These are phyloP conservation scores for Lactifluus pinguis DNA, from an alignment of 768 basidiomycete species.

Conservation along the genomic window DNA sequence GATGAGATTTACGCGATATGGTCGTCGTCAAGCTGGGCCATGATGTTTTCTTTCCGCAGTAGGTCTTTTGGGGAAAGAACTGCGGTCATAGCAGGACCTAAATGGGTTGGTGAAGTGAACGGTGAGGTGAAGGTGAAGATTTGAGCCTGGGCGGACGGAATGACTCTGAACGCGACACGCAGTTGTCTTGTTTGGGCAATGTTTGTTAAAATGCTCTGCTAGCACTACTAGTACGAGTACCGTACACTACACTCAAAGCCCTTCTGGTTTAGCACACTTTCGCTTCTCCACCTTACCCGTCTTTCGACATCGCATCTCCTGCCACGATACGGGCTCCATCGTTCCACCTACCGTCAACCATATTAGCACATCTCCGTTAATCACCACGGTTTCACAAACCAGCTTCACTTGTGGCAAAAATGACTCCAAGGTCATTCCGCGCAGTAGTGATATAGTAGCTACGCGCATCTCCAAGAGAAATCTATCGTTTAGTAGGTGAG, in stretches of 20 bases:
- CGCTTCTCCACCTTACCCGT: constrained; percentile 73
- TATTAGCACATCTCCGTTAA: not conserved
- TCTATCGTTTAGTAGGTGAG: constrained; percentile 35
- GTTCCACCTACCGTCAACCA: constrained; percentile 46
- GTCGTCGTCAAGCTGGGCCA: constrained; percentile 56
- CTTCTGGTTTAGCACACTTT: constrained; percentile 82
- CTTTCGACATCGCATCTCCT: constrained; percentile 82
- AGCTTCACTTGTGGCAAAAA: constrained; percentile 83
- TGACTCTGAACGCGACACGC: too few relatives aligned
- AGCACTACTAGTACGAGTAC: too few relatives aligned
- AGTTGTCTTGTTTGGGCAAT: constrained; percentile 5
- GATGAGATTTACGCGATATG: constrained; percentile 41
- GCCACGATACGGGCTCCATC: constrained; percentile 83
- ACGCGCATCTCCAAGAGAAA: constrained; percentile 84
- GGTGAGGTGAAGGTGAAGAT: constrained; percentile 13
- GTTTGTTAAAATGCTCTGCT: not conserved
- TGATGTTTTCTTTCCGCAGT: constrained; percentile 48
- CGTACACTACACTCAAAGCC: constrained; percentile 23
- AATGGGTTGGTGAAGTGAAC: constrained; percentile 15
- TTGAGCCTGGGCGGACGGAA: not conserved
- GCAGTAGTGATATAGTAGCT: constrained; percentile 91
- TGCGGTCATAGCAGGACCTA: constrained; percentile 42
- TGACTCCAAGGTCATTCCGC: constrained; percentile 82
- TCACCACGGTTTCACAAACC: constrained; percentile 36
- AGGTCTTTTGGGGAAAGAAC: constrained; percentile 53